Evolutionary conservation across 176 grass and related monocot species (phyloP).

Genomic region (Metroxylon sagu): DNA sequence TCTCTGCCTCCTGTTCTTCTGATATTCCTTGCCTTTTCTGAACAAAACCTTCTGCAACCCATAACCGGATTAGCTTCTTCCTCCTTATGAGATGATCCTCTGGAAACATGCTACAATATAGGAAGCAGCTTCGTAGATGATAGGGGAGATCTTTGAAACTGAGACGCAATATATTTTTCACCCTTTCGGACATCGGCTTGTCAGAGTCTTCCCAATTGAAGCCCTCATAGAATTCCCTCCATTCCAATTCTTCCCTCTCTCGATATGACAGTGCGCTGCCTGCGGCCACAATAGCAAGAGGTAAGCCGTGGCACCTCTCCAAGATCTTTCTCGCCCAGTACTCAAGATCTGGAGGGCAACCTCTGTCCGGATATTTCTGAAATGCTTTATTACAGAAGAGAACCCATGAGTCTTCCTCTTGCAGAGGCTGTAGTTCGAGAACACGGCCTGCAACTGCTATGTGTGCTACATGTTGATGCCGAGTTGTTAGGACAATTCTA

Average conservation of each 20-base stretch:
- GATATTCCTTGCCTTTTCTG: conserved; percentile 4
- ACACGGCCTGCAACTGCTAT: too few relatives aligned
- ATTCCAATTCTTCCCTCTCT: conserved; percentile 9
- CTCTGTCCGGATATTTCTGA: too few relatives aligned
- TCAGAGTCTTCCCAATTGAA: conserved; percentile 9
- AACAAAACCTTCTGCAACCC: conserved; percentile 34
- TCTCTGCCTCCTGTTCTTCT: conserved; percentile 20
- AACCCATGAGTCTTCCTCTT: too few relatives aligned
- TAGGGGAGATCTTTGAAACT: conserved; percentile 24
- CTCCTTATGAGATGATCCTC: conserved; percentile 24
- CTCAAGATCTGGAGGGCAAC: too few relatives aligned
- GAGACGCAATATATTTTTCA: conserved; percentile 13
- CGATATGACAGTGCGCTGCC: too few relatives aligned
- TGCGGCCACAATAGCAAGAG: too few relatives aligned
- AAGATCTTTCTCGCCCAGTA: too few relatives aligned
- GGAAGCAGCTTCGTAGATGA: conserved; percentile 23
- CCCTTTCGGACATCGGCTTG: neutral
- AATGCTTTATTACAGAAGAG: too few relatives aligned
- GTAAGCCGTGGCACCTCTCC: too few relatives aligned
- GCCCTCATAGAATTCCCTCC: conserved; percentile 7
- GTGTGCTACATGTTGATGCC: too few relatives aligned
- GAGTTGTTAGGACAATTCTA: too few relatives aligned
- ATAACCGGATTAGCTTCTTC: conserved; percentile 14
- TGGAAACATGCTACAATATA: conserved; percentile 27
- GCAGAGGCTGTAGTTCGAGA: too few relatives aligned